phyloP scores from a whole-genome alignment of 305 asterid genomes.

The Fraxinus sp. region DNA sequence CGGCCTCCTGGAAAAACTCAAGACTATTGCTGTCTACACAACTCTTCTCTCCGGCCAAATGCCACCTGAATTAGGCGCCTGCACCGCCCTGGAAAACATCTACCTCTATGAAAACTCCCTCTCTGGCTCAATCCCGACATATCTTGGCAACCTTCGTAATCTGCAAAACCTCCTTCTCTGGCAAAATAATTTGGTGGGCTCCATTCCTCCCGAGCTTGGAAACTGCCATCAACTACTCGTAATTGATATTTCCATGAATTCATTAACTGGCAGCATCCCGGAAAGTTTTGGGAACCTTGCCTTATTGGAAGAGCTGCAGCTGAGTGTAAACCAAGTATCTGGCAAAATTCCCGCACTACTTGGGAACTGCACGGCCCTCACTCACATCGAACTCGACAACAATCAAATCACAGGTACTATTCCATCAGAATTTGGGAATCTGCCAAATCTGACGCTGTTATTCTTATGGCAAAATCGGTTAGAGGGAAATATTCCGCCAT shows the following conservation, averaged over 20 bases:
- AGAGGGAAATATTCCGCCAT: conserved; percentile 63
- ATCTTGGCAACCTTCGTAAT: conserved; percentile 47
- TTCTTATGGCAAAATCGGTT: conserved; percentile 79
- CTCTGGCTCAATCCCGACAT: conserved; percentile 65
- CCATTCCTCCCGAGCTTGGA: conserved; percentile 65
- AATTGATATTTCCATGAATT: conserved; percentile 69
- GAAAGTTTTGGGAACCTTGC: conserved; percentile 55
- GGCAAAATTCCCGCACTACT: conserved; percentile 67
- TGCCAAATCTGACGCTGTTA: conserved; percentile 53
- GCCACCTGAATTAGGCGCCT: conserved; percentile 75
- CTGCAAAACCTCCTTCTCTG: conserved; percentile 66
- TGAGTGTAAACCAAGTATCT: conserved; percentile 74
- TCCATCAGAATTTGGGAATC: conserved; percentile 64
- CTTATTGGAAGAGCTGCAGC: conserved; percentile 61
- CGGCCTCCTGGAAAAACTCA: conserved; percentile 56
- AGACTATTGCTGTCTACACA: conserved; percentile 71
- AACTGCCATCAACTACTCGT: conserved; percentile 51
- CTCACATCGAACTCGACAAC: conserved; percentile 83
- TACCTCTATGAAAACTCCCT: conserved; percentile 76
- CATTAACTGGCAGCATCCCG: conserved; percentile 67
- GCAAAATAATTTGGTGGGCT: conserved; percentile 73
- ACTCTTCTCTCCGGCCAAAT: conserved; percentile 77
- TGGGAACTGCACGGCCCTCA: conserved; percentile 62
- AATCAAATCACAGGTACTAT: conserved; percentile 76
- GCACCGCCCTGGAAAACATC: conserved; percentile 45